A percentile compares a stretch with the other conserved stretches of the same genome.
phyloP scores from a whole-genome alignment of 805 yeast species.

The Lipomyces yamanashiensis region DNA sequence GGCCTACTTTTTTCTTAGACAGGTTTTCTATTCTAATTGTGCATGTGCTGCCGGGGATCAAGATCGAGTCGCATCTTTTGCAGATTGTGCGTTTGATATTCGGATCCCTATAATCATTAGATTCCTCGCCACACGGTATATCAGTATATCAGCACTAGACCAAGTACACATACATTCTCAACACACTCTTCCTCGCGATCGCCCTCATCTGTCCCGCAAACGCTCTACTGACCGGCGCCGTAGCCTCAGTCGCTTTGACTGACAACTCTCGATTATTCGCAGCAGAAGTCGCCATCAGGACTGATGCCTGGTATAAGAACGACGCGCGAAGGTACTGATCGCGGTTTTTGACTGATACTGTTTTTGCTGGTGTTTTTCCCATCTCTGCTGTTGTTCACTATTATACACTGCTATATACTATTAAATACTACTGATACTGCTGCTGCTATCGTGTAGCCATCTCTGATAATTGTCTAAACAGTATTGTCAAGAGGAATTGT shows the following conservation, averaged over 20 bases:
- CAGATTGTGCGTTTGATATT: constrained; percentile 65
- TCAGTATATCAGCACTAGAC: no score
- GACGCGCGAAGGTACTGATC: constrained; percentile 38
- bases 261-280: neutral
- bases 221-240: constrained; percentile 20
- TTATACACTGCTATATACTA: neutral
- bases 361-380: constrained; percentile 7
- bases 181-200: constrained; percentile 37
- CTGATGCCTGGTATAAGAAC: constrained; percentile 37
- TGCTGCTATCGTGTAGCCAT: no score
- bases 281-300: constrained; percentile 22
- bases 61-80: constrained; percentile 60
- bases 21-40: constrained; percentile 48
- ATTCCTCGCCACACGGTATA: neutral
- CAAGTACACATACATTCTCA: constrained; percentile 30
- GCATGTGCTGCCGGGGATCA: constrained; percentile 56
- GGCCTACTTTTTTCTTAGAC: constrained; percentile 46
- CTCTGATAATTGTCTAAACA: no score
- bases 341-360: constrained; percentile 20
- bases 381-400: neutral
- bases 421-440: neutral
- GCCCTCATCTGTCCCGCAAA: constrained; percentile 34
- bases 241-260: neutral
- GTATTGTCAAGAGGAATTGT: no score
- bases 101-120: constrained; percentile 27